Percentiles rank a stretch among this genome's conserved stretches.
phyloP scores from a whole-genome alignment of 768 basidiomycete species.

The Pholiota conissans region DNA sequence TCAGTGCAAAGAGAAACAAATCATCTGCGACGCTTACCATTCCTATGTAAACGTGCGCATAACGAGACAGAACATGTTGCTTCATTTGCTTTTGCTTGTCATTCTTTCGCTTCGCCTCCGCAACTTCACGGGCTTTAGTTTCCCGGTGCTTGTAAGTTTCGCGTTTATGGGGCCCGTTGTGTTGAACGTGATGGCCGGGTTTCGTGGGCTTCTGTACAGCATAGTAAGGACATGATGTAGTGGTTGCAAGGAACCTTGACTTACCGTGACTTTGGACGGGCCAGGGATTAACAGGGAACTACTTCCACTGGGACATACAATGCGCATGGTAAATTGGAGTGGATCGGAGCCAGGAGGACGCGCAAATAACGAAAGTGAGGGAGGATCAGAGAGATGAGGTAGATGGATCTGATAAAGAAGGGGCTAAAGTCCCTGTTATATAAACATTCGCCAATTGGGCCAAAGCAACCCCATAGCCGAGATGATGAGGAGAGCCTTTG shows the following conservation, averaged over 20 bases:
- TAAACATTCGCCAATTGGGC: conserved; percentile 11
- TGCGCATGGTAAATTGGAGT: conserved; percentile 6
- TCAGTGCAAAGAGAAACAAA: not conserved
- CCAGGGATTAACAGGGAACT: not conserved
- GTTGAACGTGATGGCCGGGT: not conserved
- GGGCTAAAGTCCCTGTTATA: conserved; percentile 7
- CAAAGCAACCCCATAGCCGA: conserved; percentile 1
- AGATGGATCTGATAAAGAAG: not conserved
- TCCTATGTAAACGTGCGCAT: conserved; percentile 50
- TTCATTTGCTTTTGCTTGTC: conserved; percentile 28
- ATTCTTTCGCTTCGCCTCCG: conserved; percentile 7
- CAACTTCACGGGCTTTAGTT: not conserved
- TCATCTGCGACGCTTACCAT: no score
- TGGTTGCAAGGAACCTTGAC: not conserved
- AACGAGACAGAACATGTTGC: conserved; percentile 13
- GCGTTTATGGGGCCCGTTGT: not conserved
- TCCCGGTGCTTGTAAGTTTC: not conserved
- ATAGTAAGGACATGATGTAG: not conserved
- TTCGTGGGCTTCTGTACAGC: not conserved
- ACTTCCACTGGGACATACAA: conserved; percentile 9
- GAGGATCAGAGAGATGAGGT: not conserved
- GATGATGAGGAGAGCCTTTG: not conserved
- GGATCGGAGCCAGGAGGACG: not conserved
- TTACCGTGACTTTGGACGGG: not conserved
- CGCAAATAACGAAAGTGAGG: not conserved